Base-by-base conservation (phyloP, 2,329 filamentous ascomycete genomes). In the Exophiala calicioides region DNA sequence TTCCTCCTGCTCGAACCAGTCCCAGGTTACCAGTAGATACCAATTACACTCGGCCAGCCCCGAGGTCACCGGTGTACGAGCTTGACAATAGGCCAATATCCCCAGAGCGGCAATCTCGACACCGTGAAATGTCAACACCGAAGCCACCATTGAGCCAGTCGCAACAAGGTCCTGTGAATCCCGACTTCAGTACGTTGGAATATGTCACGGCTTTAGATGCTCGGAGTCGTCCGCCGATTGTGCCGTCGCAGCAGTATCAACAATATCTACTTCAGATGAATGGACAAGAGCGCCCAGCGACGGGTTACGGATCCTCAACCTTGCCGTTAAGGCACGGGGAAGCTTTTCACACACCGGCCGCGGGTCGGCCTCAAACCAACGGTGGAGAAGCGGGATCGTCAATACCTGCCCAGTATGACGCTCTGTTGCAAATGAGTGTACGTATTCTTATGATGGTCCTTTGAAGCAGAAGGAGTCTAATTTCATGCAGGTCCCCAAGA, bases 131-230 rank as follows among this genome's bases (percentile, higher is more conserved):
- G 2, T 29, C 15, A 13, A 20, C 33, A 3, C 16, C 7, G 16
- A 29, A 27, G 5, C 33, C 26, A n/a, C 23, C 19, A 35, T 19
- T 13, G 3, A 33, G 20, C 18, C 39, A 41, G 21, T 24, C 33
- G 9, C 43, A 41, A 13, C 19, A 10, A 3, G 36, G 49, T 16
- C 48, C 48, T 8, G 5, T 52, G n/a, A 55, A 55, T 16, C 52
- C 44, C 5, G 39, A 52, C 8, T 52, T 52, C 34, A 49, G 41
- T 21, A 55, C 52, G 21, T 26, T 52, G 21, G 52, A 55, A 37
- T 52, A 42, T 29, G 52, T 55, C 6, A 34, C 18, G 16, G 29
- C 37, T 15, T 15, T 39, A n/a, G 45, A 46, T 3, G 24, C 30
- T 21, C 44, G 39, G 8, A 44, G 44, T 20, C 44, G 44, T 6